Evolutionary conservation across 2,329 filamentous ascomycete genomes (phyloP), one percentile per base, ranked within the genome.

Genomic region (Diaporthe helianthi): DNA sequence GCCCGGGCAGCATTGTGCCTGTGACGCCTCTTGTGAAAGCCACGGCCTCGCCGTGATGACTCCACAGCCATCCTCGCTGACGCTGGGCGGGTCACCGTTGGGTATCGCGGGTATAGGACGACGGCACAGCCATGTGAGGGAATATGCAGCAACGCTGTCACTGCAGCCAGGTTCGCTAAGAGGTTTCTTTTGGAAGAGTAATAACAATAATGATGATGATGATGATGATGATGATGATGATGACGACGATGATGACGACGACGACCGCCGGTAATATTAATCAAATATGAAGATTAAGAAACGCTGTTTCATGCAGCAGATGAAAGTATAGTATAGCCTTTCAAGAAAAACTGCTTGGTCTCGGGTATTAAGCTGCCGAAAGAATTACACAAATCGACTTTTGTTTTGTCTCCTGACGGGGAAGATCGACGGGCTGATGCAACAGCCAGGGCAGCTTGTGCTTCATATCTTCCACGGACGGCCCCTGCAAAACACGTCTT

Each of bases 21-120:
- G 53, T 49, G 52, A 41, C 65, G 52, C 22, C 65, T 53, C 33
- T 67, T 67, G 53, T 67, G 65, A 29, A 60, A 26, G 26, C 65
- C 65, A 29, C 52, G 65, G 3, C 58, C 58, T 61, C 41, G 41
- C 41, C 58, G 38, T 36, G 24, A 22, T 47, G 58, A 47, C 7
- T 47, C 58, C 41, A 47, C 58, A 22, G 58, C 41, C 58, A 61
- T 61, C 58, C 19, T 61, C 38, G 15, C 38, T n/a, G 41, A 46
- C 31, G 24, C 41, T 46, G 38, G 5, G 38, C 38, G 5, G 41
- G 38, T 61, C 58, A 61, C 58, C 58, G 58, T 47, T 61, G 26
- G 58, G 41, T 61, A 29, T 61, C 17, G 7, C 15, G 58, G 41
- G 41, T 17, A 22, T 13, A 24, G 1, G 5, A 33, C n/a, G 41